Percentiles rank a stretch among this genome's conserved stretches.
Conservation (phyloP, 345 rosid species). For the Salix viminalis region DNA sequence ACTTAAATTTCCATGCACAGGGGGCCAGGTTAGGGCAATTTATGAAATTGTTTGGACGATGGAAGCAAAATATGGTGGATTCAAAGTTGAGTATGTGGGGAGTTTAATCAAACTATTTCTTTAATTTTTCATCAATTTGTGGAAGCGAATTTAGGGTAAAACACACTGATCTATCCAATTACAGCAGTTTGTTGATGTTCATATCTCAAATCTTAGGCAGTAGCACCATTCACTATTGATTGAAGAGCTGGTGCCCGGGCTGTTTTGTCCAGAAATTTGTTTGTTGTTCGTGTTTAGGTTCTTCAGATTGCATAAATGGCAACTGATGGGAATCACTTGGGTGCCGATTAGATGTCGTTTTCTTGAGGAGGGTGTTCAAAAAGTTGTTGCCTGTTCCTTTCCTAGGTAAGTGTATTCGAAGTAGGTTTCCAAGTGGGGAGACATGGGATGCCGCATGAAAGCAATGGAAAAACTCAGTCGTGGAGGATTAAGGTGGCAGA, state of each 20-base stretch:
- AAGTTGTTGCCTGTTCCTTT: conserved; percentile 11
- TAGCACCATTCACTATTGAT: neutral
- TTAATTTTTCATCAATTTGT: too few relatives aligned
- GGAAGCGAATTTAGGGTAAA: neutral
- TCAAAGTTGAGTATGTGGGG: neutral
- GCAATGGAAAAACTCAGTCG: conserved; percentile 2
- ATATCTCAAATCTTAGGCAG: neutral
- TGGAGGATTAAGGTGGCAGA: conserved; percentile 6
- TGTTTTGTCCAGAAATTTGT: neutral
- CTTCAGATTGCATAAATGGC: neutral
- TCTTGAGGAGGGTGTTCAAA: neutral
- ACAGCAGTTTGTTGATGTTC: neutral
- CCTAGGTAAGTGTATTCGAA: neutral
- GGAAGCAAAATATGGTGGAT: too few relatives aligned
- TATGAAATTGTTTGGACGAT: too few relatives aligned
- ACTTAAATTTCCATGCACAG: neutral
- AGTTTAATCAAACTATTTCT: too few relatives aligned
- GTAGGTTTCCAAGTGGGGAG: conserved; percentile 17
- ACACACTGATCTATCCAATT: neutral
- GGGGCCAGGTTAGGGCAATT: neutral
- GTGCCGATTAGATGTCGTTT: conserved; percentile 6
- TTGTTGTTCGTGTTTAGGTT: neutral
- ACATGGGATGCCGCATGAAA: conserved; percentile 5
- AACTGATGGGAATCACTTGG: neutral
- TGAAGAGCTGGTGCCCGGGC: neutral